Evolutionary conservation across 768 basidiomycete genomes (phyloP).

Genomic region (Mycena galopus): DNA sequence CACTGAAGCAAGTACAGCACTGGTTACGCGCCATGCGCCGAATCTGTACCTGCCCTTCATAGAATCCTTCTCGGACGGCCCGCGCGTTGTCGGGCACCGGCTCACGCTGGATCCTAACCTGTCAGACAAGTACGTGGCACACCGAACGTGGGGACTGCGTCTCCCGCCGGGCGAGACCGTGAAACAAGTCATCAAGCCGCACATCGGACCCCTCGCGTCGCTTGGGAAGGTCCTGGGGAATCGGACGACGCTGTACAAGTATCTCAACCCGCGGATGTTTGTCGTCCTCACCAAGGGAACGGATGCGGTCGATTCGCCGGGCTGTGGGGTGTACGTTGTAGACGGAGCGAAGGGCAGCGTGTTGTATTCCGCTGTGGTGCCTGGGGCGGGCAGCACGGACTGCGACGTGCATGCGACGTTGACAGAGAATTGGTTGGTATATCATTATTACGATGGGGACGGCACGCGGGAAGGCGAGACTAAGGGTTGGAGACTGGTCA

Average conservation of each 20-base stretch:
- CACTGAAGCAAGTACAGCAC: constrained; percentile 56
- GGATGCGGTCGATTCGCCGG: constrained; percentile 32
- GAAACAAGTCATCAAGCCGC: constrained; percentile 61
- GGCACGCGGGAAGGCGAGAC: constrained; percentile 58
- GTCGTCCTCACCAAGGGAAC: constrained; percentile 68
- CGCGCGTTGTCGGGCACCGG: constrained; percentile 71
- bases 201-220: constrained; percentile 73
- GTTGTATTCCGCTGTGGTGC: constrained; percentile 74
- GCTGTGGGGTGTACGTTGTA: constrained; percentile 81
- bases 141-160: constrained; percentile 75
- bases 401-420: constrained; percentile 81
- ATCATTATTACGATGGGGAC: constrained; percentile 82
- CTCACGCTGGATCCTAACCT: constrained; percentile 57
- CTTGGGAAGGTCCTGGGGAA: constrained; percentile 89
- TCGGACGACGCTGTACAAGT: constrained; percentile 93
- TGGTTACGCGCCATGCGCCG: constrained; percentile 59
- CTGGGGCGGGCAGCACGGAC: constrained; percentile 48
- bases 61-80: constrained; percentile 55
- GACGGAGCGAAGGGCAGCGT: constrained; percentile 84
- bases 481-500: constrained; percentile 81
- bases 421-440: constrained; percentile 94
- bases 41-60: constrained; percentile 70
- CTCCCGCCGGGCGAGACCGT: constrained; percentile 71
- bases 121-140: constrained; percentile 62
- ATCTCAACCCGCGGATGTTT: constrained; percentile 86